Percentiles rank a stretch among this genome's conserved stretches.
Evolutionary conservation across 139 green algal species (phyloP).

Genomic region (Coelastrella sp.): DNA sequence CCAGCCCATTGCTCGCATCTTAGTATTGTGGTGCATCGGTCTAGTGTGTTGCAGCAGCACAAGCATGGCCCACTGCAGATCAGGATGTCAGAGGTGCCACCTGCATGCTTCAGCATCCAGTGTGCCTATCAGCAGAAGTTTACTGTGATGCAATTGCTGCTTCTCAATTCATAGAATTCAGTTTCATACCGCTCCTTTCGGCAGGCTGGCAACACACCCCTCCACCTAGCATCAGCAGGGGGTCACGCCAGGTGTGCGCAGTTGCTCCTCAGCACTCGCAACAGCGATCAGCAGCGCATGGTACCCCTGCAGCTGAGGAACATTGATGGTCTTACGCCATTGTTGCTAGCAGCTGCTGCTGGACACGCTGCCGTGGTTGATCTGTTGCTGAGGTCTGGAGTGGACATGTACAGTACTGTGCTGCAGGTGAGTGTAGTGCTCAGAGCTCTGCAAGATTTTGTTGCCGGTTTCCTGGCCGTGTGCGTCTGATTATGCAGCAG

Average conservation of each 20-base stretch:
- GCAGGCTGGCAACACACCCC: conserved; percentile 26
- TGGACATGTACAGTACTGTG: neutral
- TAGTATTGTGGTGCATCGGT: no score
- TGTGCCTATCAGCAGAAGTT: no score
- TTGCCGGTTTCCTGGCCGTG: no score
- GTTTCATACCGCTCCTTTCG: neutral
- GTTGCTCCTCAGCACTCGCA: conserved; percentile 30
- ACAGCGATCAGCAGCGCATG: neutral
- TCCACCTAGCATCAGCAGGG: conserved; percentile 23
- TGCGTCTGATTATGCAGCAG: no score
- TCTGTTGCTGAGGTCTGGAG: neutral
- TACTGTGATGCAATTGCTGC: neutral
- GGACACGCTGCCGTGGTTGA: neutral
- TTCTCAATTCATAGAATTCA: neutral
- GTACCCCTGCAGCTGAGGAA: neutral
- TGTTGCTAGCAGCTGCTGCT: neutral
- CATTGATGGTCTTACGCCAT: neutral
- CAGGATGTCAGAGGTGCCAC: no score
- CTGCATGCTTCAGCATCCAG: no score
- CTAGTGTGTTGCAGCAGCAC: no score
- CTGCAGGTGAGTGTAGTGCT: neutral
- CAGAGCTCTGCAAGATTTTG: neutral
- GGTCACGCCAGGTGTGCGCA: conserved; percentile 25
- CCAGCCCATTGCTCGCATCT: no score
- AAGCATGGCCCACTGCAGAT: no score